Base-by-base conservation (phyloP, 495 filamentous ascomycete genomes). In the Margaritispora aquatica region DNA sequence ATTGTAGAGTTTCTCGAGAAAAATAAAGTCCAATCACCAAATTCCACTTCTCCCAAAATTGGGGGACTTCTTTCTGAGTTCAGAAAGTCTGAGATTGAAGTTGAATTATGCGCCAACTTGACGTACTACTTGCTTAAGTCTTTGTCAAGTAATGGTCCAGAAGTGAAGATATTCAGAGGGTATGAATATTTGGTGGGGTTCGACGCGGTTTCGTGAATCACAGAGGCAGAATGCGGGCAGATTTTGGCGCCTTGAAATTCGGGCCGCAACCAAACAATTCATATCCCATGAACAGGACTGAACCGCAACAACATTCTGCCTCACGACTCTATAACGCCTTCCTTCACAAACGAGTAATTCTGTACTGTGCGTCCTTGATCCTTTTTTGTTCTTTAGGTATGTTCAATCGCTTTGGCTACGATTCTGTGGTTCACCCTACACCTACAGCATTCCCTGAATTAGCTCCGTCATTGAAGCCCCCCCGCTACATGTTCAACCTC, bases 361-460 rank as follows among this genome's bases (percentile, higher is more conserved):
- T 44, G 38, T 44, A 3, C 38, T 44, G 38, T 10, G 17, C 24
- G 2, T 27, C n/a, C 29, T 29, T 41, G 26, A 54, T 26, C 26
- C 27, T 50, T 27, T 34, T 21, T 58, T 62, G n/a, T 51, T 49
- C 23, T 58, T 22, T 50, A 49, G 64, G 64, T 66, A 63, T 46
- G 64, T 66, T 36, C 64, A 66, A 63, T 66, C 60, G 60, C 26
- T 26, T 27, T 26, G 34, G 41, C 36, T 24, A 13, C 20, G 38
- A n/a, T 19, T 51, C 49, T 27, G 13, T 9, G 26, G 15, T 3
- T 27, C 15, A 19, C 44, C 51, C 19, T 50, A 29, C 54, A 41
- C 27, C n/a, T 44, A 24, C 48, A 26, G 15, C n/a, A 48, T 49
- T 24, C 48, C 50, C 23, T 47, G 22, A 22, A 21, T 26, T 51